Conservation (phyloP, 768 basidiomycete genomes). For the Boletus huronensis region DNA sequence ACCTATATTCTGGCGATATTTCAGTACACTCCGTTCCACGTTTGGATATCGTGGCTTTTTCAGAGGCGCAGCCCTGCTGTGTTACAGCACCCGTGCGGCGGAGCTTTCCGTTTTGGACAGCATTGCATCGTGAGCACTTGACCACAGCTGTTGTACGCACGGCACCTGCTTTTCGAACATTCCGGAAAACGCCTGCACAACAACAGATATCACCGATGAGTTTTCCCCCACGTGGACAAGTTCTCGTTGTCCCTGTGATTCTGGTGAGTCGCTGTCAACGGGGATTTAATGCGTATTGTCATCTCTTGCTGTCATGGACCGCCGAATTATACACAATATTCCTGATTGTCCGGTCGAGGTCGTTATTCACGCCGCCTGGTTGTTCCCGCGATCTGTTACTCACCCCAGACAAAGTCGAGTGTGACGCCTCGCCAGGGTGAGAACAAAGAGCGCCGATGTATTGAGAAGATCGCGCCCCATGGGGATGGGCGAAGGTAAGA, state of each 20-base stretch:
- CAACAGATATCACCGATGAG: neutral
- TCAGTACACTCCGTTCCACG: neutral
- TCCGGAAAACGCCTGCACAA: neutral
- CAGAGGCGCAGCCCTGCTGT: conserved; percentile 13
- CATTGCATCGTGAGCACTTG: no score
- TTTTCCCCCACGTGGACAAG: neutral
- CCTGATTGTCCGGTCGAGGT: neutral
- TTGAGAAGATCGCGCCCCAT: no score
- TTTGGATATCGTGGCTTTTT: neutral
- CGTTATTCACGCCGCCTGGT: neutral
- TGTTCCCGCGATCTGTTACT: conserved; percentile 8
- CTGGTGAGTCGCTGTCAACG: neutral
- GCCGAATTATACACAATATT: neutral
- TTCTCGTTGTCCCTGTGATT: neutral
- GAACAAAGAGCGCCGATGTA: conserved; percentile 6
- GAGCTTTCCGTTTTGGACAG: conserved; percentile 10
- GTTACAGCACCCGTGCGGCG: no score
- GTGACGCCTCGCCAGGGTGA: conserved; percentile 2
- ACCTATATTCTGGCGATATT: conserved; percentile 10
- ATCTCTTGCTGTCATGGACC: conserved; percentile 4
- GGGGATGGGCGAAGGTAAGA: no score
- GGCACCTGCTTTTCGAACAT: neutral
- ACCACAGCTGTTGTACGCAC: neutral
- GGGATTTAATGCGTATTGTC: conserved; percentile 8
- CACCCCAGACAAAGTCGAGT: neutral